Evolutionary conservation across 1,284 basidiomycete species (phyloP), one percentile per base, ranked within the genome.

Genomic region (Tilletia caries): DNA sequence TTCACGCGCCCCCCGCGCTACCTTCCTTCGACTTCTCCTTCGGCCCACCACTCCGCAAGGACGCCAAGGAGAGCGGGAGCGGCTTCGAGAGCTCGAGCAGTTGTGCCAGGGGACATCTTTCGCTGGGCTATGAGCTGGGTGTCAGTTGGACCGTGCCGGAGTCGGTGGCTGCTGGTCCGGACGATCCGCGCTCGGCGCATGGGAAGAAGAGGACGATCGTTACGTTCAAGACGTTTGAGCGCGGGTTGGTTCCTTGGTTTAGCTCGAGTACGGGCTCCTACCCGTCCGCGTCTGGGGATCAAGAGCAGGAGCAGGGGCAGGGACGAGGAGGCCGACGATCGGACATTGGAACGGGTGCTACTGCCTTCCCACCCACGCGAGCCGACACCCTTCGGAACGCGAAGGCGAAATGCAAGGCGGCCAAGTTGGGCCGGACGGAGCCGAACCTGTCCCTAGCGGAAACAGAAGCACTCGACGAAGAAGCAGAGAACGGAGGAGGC

Each of bases 191-290:
- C 25, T 27, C 25, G 25, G 29, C 29, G n/a, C 52, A 54, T 54
- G 23, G 25, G 52, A 54, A 54, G 52, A 54, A 54, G 25, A 18
- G 52, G 25, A 54, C 52, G 25, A 54, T 54, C 23, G 13, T 27
- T 23, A 54, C 52, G 23, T 54, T 54, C 52, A 54, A 54, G 52
- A 54, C 52, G 52, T 13, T 54, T 27, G 52, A 54, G 52, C 52
- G 52, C 25, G 29, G 52, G 13, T 29, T 54, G 52, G 12, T 54
- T 27, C 52, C 52, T 15, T 54, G 52, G 52, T 29, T 54, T 54
- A 27, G 25, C 4, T 54, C 52, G n/a, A 54, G 52, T 54, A 54
- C 52, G 25, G 52, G 52, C 25, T 54, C 52, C 23, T 54, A 29
- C 25, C 52, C 52, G 23, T 15, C 15, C 15, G 37, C 52, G 23